Evolutionary conservation across 169 alveolate genomes (phyloP).

Genomic region (Plasmodium falciparum): DNA sequence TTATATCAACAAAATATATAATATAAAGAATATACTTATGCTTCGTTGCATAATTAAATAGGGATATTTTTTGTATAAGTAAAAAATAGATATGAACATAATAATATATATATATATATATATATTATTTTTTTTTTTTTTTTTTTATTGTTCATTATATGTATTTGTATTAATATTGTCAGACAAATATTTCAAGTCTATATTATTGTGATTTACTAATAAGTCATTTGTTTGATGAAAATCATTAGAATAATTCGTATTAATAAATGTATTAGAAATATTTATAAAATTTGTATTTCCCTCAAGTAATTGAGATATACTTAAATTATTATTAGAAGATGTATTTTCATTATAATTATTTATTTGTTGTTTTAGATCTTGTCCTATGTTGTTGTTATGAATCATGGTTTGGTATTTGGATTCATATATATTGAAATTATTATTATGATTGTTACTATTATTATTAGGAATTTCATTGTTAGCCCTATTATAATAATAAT

Average conservation of each 20-base stretch:
- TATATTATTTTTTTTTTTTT: too few species aligned
- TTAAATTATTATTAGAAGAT: conserved; percentile 11
- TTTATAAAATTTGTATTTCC: conserved; percentile 59
- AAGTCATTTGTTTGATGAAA: conserved; percentile 33
- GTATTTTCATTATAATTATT: conserved; percentile 21
- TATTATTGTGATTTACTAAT: conserved; percentile 24
- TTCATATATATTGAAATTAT: conserved; percentile 19
- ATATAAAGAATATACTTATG: too few species aligned
- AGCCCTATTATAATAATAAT: not conserved
- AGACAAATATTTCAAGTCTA: conserved; percentile 17
- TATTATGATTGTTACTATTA: not conserved
- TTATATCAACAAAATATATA: too few species aligned
- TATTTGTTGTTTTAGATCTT: conserved; percentile 13
- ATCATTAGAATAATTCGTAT: conserved; percentile 28
- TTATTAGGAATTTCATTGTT: not conserved
- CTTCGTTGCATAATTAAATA: too few species aligned
- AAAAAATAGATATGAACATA: too few species aligned
- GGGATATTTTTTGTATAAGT: too few species aligned
- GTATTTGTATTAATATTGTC: conserved; percentile 4
- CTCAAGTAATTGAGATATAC: conserved; percentile 43
- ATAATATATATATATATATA: too few species aligned
- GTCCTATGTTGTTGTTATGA: conserved; percentile 18
- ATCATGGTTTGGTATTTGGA: conserved; percentile 7
- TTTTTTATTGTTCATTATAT: not conserved
- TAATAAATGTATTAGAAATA: conserved; percentile 52